Conservation (phyloP, 768 basidiomycete species). For the Fomitopsis pulvina region DNA sequence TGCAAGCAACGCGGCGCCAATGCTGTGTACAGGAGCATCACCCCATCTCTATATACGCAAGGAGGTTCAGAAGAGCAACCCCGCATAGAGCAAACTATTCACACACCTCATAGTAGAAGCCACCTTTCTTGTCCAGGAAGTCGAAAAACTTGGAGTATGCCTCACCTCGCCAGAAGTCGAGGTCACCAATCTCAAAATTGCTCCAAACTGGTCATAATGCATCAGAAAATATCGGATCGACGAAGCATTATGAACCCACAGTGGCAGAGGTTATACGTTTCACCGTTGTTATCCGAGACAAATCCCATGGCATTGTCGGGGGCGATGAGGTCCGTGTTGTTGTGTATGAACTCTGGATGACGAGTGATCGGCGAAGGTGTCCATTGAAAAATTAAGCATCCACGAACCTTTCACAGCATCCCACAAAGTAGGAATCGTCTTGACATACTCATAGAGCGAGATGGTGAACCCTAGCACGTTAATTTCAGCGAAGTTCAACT, state of each 20-base stretch:
- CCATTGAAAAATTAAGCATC: not conserved
- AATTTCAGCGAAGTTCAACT: conserved; percentile 13
- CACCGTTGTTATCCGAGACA: conserved; percentile 48
- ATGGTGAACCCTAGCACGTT: conserved; percentile 56
- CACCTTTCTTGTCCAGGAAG: conserved; percentile 45
- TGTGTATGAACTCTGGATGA: conserved; percentile 40
- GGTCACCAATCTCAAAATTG: conserved; percentile 58
- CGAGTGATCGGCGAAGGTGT: not conserved
- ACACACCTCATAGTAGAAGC: conserved; percentile 52
- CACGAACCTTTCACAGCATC: conserved; percentile 51
- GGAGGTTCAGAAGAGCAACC: too few relatives aligned
- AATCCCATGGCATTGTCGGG: conserved; percentile 50
- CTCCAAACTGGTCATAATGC: conserved; percentile 47
- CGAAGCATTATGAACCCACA: conserved; percentile 26
- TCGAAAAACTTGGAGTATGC: conserved; percentile 56
- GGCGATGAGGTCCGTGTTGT: conserved; percentile 40
- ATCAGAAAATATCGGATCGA: too few relatives aligned
- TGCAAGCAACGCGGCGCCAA: conserved; percentile 86
- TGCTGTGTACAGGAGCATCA: conserved; percentile 77
- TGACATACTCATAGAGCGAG: conserved; percentile 65
- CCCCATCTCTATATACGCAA: conserved; percentile 66
- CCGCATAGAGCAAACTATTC: not conserved
- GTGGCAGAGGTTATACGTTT: conserved; percentile 53
- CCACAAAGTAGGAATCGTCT: conserved; percentile 76
- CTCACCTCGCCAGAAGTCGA: conserved; percentile 51